A percentile compares a stretch with the other conserved stretches of the same genome.
phyloP scores from a whole-genome alignment of 257 asterid species.

The Nicotiana noctiflora region DNA sequence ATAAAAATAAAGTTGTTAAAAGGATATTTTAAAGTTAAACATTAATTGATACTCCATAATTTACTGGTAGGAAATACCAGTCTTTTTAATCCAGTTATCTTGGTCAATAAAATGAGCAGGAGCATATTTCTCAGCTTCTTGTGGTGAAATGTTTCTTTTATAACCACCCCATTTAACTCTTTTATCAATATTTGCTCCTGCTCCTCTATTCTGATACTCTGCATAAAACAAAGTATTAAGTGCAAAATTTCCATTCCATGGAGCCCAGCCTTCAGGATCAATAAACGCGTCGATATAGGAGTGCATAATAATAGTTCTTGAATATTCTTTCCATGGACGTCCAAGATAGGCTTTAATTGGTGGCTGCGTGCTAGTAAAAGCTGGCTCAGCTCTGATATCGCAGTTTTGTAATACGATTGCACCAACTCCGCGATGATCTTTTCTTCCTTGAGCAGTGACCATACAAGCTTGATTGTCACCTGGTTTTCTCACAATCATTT shows the following conservation, averaged over 20 bases:
- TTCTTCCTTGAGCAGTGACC: slow-evolving; percentile 91
- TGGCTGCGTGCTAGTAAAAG: slow-evolving; percentile 15
- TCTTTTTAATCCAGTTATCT: slow-evolving; percentile 42
- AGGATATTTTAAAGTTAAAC: background rate
- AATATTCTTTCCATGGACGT: slow-evolving; percentile 51
- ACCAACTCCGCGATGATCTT: slow-evolving; percentile 42
- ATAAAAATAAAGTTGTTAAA: too few relatives aligned
- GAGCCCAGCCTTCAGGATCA: slow-evolving; percentile 44
- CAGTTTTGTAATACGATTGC: slow-evolving; percentile 46
- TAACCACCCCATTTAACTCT: slow-evolving; percentile 78
- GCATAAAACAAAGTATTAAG: slow-evolving; percentile 56
- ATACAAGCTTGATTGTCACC: slow-evolving; percentile 58
- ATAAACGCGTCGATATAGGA: slow-evolving; percentile 25
- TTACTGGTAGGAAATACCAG: slow-evolving; percentile 44
- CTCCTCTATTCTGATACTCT: slow-evolving; percentile 59
- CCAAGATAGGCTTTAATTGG: slow-evolving; percentile 30
- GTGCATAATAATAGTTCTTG: slow-evolving; percentile 46
- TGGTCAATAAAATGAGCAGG: slow-evolving; percentile 28
- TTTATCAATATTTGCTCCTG: slow-evolving; percentile 34
- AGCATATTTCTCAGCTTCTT: slow-evolving; percentile 46
- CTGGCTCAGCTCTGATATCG: slow-evolving; percentile 41
- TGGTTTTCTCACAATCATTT: slow-evolving; percentile 56
- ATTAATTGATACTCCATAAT: slow-evolving; percentile 22
- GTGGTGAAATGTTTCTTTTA: slow-evolving; percentile 34
- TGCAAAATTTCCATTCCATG: slow-evolving; percentile 61